phyloP scores from a whole-genome alignment of 2,329 filamentous ascomycete genomes.

The Aspergillus sp. region DNA sequence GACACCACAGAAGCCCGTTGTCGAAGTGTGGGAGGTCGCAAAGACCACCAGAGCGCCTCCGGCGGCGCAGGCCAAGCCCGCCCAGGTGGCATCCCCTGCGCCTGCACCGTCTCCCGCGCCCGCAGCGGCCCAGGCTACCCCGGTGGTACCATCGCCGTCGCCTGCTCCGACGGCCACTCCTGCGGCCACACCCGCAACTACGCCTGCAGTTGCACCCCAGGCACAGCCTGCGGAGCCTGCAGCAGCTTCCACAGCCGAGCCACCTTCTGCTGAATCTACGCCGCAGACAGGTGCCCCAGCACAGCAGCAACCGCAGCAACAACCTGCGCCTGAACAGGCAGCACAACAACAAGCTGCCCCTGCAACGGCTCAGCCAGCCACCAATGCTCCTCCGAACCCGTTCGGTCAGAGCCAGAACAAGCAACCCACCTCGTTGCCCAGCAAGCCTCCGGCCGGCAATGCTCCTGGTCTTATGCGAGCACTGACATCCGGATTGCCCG shows the following conservation, averaged over 20 bases:
- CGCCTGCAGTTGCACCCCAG: not conserved
- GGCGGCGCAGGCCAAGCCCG: slow-evolving; percentile 34
- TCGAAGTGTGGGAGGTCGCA: slow-evolving; percentile 82
- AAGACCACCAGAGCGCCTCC: slow-evolving; percentile 64
- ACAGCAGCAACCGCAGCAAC: slow-evolving; percentile 18
- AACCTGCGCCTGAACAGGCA: slow-evolving; percentile 16
- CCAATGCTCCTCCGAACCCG: slow-evolving; percentile 24
- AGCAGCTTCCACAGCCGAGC: slow-evolving; percentile 5
- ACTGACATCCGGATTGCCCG: slow-evolving; percentile 48
- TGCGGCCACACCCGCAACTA: slow-evolving; percentile 2
- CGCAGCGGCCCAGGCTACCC: slow-evolving; percentile 15
- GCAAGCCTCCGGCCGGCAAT: slow-evolving; percentile 39
- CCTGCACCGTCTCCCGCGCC: slow-evolving; percentile 12
- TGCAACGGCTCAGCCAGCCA: slow-evolving; percentile 14
- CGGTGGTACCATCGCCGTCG: slow-evolving; percentile 12
- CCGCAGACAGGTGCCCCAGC: slow-evolving; percentile 19
- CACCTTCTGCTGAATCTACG: slow-evolving; percentile 16
- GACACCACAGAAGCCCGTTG: slow-evolving; percentile 79
- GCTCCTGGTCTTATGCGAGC: slow-evolving; percentile 45
- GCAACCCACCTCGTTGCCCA: slow-evolving; percentile 32
- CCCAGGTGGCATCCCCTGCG: slow-evolving; percentile 20
- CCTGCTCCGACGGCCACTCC: slow-evolving; percentile 10
- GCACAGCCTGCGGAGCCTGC: slow-evolving; percentile 17
- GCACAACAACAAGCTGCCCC: slow-evolving; percentile 24
- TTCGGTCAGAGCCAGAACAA: slow-evolving; percentile 32